These are phyloP conservation scores for Cicer bijugum DNA, from an alignment of 306 rosid genomes.

Conservation along the genomic window DNA sequence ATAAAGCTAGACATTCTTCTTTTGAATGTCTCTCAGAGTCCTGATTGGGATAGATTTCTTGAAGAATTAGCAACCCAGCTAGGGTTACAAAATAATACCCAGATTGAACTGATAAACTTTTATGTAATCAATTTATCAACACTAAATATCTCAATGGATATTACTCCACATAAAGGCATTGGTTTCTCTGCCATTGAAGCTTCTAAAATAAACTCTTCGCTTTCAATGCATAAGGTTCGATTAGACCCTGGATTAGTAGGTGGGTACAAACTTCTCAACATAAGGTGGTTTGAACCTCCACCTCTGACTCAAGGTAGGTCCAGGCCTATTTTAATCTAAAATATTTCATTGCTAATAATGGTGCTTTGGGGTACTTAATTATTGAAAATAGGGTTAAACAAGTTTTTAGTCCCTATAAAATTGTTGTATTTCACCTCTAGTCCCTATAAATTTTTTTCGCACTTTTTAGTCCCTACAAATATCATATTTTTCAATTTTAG, in stretches of 20 bases:
- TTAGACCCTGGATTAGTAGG: conserved; percentile 73
- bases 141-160: conserved; percentile 91
- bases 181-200: conserved; percentile 82
- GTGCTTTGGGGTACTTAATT: conserved; percentile 35
- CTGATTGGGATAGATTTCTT: conserved; percentile 69
- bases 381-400: too few relatives aligned
- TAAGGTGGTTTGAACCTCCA: conserved; percentile 89
- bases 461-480: too few relatives aligned
- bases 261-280: conserved; percentile 75
- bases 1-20: conserved; percentile 92
- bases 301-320: conserved; percentile 78
- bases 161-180: conserved; percentile 76
- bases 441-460: too few relatives aligned
- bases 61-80: conserved; percentile 75
- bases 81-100: conserved; percentile 61
- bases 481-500: too few relatives aligned
- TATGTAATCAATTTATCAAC: conserved; percentile 66
- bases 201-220: conserved; percentile 72
- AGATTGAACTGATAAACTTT: conserved; percentile 84
- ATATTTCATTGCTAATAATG: conserved; percentile 9
- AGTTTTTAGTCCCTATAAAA: too few relatives aligned
- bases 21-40: conserved; percentile 78
- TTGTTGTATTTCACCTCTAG: too few relatives aligned
- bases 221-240: conserved; percentile 71
- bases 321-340: conserved; percentile 11